Evolutionary conservation across 2,329 filamentous ascomycete species (phyloP).

Genomic region (Epichloe scottii): DNA sequence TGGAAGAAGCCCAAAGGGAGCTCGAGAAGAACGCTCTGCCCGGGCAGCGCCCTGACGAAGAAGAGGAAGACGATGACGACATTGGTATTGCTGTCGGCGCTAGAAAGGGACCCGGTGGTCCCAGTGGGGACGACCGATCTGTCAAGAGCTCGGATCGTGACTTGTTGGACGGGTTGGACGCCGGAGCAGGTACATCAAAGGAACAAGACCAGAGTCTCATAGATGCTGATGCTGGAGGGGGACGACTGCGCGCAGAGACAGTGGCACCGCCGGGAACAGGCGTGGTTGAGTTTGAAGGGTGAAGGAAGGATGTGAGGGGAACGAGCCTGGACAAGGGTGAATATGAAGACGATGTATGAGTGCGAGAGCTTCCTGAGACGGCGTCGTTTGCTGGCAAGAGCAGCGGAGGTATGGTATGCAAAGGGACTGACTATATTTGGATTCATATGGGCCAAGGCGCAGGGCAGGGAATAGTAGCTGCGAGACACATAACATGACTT

Average conservation of each 20-base stretch:
- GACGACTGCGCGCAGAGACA: constrained; percentile 15
- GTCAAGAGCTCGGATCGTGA: constrained; percentile 58
- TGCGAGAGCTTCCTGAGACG: background rate
- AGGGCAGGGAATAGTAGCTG: background rate
- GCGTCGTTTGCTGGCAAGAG: background rate
- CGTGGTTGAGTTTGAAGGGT: constrained; percentile 32
- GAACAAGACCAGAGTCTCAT: constrained; percentile 21
- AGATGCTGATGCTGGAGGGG: constrained; percentile 18
- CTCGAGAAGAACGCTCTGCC: constrained; percentile 71
- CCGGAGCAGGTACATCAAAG: constrained; percentile 43
- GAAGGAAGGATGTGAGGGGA: constrained; percentile 2
- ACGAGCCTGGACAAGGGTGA: background rate
- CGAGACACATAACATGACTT: background rate
- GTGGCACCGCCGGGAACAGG: constrained; percentile 20
- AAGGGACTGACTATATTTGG: background rate
- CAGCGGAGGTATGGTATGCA: background rate
- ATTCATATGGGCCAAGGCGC: background rate
- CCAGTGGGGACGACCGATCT: constrained; percentile 44
- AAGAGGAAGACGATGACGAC: constrained; percentile 54
- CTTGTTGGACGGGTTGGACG: constrained; percentile 62
- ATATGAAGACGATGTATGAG: constrained; percentile 8
- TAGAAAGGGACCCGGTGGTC: constrained; percentile 19
- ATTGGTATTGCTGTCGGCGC: constrained; percentile 30
- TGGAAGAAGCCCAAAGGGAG: constrained; percentile 92
- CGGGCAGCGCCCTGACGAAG: constrained; percentile 52